Evolutionary conservation across 441 rosid species (phyloP), one percentile per base, ranked within the genome.

Genomic region (Melastoma candidum): DNA sequence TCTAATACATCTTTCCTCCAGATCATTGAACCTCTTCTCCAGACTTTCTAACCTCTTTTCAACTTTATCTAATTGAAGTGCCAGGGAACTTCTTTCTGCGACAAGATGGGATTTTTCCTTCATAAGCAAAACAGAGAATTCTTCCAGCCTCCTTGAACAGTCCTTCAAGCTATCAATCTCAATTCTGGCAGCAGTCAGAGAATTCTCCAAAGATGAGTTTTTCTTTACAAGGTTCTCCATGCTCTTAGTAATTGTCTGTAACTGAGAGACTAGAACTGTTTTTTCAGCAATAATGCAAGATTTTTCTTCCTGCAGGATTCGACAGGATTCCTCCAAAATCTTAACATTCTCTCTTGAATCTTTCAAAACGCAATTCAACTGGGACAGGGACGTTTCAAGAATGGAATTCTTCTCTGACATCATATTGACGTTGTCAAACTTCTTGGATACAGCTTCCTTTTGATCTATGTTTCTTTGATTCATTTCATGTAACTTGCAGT

Each of bases 201-300:
- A 78, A 39, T 63, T 75, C 56, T 85, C 94, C 58, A 85, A 60
- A 41, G 54, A 63, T 44, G 78, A 25, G 59, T 78, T 80, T 57
- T 71, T 80, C 65, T 76, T 89, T 61, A 82, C 71, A 56, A 80
- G 71, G 60, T 63, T 76, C 71, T 80, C 83, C 86, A 82, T 76
- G 75, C 72, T 79, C 63, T 63, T 83, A 12, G 84, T 72, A 76
- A 85, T 78, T 46, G 65, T 62, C 60, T 87, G 95, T 60, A 94
- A 67, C 77, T 94, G 99, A 13, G 95, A 87, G 48, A 87, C 84
- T 56, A 90, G 55, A 61, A 74, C 62, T 1, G 86, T 72, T 75
- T 83, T 71, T 65, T 80, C 89, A 1, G 67, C 47, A 49, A 60
- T 65, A 47, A 78, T 73, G 58, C 69, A 63, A 43, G 77, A 71